Conservation (phyloP, 805 yeast genomes). For the Myxozyma mucilagina region DNA sequence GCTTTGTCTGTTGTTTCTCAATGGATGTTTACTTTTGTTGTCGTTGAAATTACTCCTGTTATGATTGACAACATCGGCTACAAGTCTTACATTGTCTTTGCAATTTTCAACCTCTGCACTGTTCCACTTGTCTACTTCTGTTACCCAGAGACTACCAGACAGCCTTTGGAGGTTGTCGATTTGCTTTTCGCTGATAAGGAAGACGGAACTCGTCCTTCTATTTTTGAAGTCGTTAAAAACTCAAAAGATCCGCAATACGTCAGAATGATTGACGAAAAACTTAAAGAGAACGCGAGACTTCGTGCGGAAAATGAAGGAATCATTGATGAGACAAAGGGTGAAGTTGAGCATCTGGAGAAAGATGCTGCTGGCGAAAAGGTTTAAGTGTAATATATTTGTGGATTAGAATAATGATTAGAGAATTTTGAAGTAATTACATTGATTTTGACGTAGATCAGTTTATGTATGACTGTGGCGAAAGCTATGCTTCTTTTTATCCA, state of each 20-base stretch:
- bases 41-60: conserved; percentile 57
- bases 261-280: background rate
- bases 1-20: conserved; percentile 57
- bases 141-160: conserved; percentile 64
- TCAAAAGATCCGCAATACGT: conserved; percentile 10
- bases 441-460: background rate
- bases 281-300: conserved; percentile 13
- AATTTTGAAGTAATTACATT: background rate
- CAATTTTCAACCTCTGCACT: conserved; percentile 52
- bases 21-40: conserved; percentile 60
- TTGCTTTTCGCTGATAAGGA: conserved; percentile 35
- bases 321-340: conserved; percentile 10
- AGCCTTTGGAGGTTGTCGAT: conserved; percentile 48
- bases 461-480: too few relatives aligned
- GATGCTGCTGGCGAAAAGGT: background rate
- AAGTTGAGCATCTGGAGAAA: conserved; percentile 11
- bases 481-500: too few relatives aligned
- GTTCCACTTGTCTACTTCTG: conserved; percentile 48
- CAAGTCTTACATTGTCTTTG: conserved; percentile 62
- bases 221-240: conserved; percentile 13
- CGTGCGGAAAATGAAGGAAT: conserved; percentile 12
- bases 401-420: background rate
- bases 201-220: conserved; percentile 25
- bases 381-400: background rate
- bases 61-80: conserved; percentile 53